Evolutionary conservation across 1,284 basidiomycete species (phyloP).

Genomic region (Melampsora larici-populina): DNA sequence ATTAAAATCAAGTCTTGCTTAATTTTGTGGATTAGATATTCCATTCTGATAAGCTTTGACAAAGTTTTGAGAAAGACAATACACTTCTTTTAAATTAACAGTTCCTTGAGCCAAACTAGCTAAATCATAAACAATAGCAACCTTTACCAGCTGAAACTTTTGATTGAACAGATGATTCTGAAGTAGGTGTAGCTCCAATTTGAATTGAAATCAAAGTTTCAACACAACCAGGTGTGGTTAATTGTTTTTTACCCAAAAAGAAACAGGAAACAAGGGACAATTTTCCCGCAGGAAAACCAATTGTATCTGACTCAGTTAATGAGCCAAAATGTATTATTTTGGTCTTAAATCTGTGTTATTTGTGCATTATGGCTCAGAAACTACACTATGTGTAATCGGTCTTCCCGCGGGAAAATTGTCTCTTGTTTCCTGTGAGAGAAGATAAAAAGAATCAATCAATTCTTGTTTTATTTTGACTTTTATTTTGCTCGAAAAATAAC

Average conservation of each 20-base stretch:
- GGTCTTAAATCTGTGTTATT: no score
- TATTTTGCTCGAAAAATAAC: slow-evolving; percentile 53
- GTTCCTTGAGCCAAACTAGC: slow-evolving; percentile 73
- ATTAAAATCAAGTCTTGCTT: slow-evolving; percentile 48
- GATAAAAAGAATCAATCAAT: no score
- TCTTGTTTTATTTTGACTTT: not conserved
- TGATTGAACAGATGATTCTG: slow-evolving; percentile 23
- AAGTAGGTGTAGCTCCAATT: slow-evolving; percentile 64
- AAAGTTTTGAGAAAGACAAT: slow-evolving; percentile 77
- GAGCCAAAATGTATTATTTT: no score
- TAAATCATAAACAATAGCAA: no score
- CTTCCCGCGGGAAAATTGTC: no score
- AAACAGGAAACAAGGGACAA: not conserved
- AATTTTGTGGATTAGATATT: slow-evolving; percentile 84
- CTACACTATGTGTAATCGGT: no score
- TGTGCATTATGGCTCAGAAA: no score
- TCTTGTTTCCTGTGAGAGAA: no score
- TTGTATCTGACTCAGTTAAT: no score
- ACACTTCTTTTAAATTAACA: slow-evolving; percentile 85
- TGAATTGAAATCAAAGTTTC: slow-evolving; percentile 83
- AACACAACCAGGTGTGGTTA: slow-evolving; percentile 80
- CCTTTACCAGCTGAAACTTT: slow-evolving; percentile 44
- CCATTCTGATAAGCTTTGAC: slow-evolving; percentile 78
- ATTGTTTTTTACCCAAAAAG: slow-evolving; percentile 36
- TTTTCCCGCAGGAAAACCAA: no score